phyloP scores from a whole-genome alignment of 176 grass and related monocot species.

The Oryza rufipogon region DNA sequence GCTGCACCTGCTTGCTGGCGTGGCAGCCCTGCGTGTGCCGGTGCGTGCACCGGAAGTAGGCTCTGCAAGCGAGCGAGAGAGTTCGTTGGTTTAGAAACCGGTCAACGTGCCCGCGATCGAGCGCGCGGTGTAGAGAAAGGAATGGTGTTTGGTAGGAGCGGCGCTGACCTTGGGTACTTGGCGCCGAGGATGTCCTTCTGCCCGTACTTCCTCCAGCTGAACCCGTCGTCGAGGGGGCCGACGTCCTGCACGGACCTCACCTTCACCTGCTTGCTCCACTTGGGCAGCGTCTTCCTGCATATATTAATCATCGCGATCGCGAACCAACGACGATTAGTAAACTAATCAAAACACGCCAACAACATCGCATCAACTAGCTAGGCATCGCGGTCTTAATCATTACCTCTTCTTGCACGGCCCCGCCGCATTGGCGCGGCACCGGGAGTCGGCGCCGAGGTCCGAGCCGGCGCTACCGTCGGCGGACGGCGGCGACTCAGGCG shows the following conservation, averaged over 20 bases:
- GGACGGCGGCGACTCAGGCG: slow-evolving; percentile 54
- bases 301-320: not conserved
- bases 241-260: slow-evolving; percentile 57
- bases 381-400: not conserved
- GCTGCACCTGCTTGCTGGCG: slow-evolving; percentile 88
- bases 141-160: not conserved
- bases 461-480: slow-evolving; percentile 56
- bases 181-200: slow-evolving; percentile 97
- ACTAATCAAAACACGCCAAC: not conserved
- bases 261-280: slow-evolving; percentile 68
- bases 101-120: no score
- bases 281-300: slow-evolving; percentile 74
- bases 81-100: not conserved
- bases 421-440: slow-evolving; percentile 38
- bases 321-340: not conserved
- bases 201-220: slow-evolving; percentile 98
- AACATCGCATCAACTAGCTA: not conserved
- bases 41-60: slow-evolving; percentile 95
- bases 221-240: slow-evolving; percentile 70
- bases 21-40: slow-evolving; percentile 71
- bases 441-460: slow-evolving; percentile 47
- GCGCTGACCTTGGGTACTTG: slow-evolving; percentile 86
- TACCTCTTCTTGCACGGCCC: slow-evolving; percentile 80
- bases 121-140: not conserved
- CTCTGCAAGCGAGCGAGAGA: slow-evolving; percentile 36